Evolutionary conservation across 176 grass and related monocot species (phyloP).

Genomic region (Aegilops speltoides): DNA sequence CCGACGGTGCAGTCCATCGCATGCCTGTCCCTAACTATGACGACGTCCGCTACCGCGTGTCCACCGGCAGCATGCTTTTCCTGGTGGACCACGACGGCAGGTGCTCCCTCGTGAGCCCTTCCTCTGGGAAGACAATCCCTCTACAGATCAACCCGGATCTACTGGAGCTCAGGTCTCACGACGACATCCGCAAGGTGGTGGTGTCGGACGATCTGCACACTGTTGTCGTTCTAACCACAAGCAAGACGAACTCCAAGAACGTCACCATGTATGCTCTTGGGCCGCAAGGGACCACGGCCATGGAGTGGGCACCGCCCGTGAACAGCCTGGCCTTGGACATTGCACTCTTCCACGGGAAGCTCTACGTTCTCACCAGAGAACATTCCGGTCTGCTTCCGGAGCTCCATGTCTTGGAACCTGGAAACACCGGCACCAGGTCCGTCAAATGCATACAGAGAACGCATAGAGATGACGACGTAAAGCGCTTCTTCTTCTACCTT

Average conservation of each 20-base stretch:
- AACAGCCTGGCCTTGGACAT: not conserved
- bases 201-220: not conserved
- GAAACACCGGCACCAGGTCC: not conserved
- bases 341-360: not conserved
- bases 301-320: not conserved
- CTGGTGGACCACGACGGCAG: not conserved
- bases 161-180: not conserved
- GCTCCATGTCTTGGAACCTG: not conserved
- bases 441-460: not conserved
- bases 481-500: not conserved
- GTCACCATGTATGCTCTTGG: not conserved
- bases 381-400: not conserved
- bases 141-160: not conserved
- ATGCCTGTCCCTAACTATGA: not conserved
- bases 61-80: not conserved
- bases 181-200: not conserved
- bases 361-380: not conserved
- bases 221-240: not conserved
- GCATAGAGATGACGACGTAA: not conserved
- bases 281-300: not conserved
- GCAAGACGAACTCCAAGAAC: not conserved
- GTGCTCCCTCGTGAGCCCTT: not conserved
- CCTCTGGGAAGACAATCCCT: not conserved
- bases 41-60: not conserved
- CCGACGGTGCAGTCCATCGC: not conserved